Evolutionary conservation across 495 filamentous ascomycete genomes (phyloP).

Genomic region (Podospora anserina): DNA sequence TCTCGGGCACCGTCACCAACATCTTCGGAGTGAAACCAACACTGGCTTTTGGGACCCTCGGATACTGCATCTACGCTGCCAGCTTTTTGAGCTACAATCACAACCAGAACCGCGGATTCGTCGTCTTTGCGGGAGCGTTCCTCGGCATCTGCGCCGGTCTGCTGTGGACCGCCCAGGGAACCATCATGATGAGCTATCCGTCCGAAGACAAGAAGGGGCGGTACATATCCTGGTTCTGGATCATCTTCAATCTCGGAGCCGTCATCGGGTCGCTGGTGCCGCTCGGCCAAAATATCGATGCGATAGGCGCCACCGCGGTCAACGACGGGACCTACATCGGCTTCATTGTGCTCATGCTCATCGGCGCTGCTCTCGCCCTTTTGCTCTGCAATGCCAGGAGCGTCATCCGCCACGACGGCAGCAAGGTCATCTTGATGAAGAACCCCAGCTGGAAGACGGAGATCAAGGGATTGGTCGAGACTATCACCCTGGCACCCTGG

Average conservation of each 20-base stretch:
- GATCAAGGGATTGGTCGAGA: slow-evolving; percentile 73
- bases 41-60: slow-evolving; percentile 75
- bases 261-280: slow-evolving; percentile 86
- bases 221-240: slow-evolving; percentile 90
- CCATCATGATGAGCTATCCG: slow-evolving; percentile 95
- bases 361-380: slow-evolving; percentile 70
- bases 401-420: slow-evolving; percentile 76
- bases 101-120: slow-evolving; percentile 69
- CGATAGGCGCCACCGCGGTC: slow-evolving; percentile 54
- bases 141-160: slow-evolving; percentile 79
- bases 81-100: slow-evolving; percentile 81
- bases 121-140: slow-evolving; percentile 71
- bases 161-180: slow-evolving; percentile 89
- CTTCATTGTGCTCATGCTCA: slow-evolving; percentile 81
- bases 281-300: slow-evolving; percentile 75
- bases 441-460: slow-evolving; percentile 80
- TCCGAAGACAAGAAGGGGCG: slow-evolving; percentile 76
- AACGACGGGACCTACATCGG: slow-evolving; percentile 86
- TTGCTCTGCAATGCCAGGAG: slow-evolving; percentile 71
- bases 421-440: slow-evolving; percentile 76
- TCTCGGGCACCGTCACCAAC: slow-evolving; percentile 77
- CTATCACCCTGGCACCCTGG: slow-evolving; percentile 67
- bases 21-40: slow-evolving; percentile 70
- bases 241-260: slow-evolving; percentile 90
- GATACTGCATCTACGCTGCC: slow-evolving; percentile 80